These are phyloP conservation scores for Medakamo hakoo DNA, from an alignment of 139 green algal genomes.

Conservation along the genomic window DNA sequence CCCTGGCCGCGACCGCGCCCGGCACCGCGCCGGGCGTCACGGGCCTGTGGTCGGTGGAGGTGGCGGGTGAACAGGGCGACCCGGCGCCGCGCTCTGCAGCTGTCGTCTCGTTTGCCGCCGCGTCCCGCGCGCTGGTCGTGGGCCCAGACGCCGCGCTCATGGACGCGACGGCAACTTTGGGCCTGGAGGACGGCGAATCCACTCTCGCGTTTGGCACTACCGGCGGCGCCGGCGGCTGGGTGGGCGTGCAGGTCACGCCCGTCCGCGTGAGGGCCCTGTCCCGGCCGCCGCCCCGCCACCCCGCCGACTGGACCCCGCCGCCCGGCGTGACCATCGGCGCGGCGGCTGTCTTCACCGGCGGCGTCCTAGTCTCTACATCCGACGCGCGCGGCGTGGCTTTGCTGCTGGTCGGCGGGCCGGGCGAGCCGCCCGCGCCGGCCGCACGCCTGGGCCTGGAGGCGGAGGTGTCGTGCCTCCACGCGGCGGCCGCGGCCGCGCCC, in stretches of 20 bases:
- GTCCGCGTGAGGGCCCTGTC: neutral
- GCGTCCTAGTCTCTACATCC: constrained; percentile 4
- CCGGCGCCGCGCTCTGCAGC: neutral
- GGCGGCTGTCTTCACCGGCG: constrained; percentile 1
- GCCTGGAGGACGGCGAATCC: neutral
- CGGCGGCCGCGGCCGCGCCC: neutral
- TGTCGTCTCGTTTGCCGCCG: neutral
- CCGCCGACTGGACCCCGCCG: constrained; percentile 5
- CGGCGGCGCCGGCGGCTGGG: too few relatives aligned
- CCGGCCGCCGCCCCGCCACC: too few relatives aligned
- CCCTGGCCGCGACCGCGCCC: neutral
- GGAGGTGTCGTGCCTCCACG: constrained; percentile 9
- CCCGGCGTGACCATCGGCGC: constrained; percentile 4
- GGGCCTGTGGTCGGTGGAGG: neutral
- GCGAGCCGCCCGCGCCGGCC: neutral
- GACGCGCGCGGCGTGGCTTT: constrained; percentile 2
- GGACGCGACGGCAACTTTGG: neutral
- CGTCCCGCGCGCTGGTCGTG: neutral
- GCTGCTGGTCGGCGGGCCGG: neutral
- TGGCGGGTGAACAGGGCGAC: too few relatives aligned
- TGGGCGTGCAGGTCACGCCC: neutral
- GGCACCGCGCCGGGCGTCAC: neutral
- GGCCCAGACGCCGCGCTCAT: neutral
- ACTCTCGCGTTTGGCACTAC: neutral
- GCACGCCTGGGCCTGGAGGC: neutral